Conservation (phyloP, 768 basidiomycete genomes). For the Termitomyces sp. region DNA sequence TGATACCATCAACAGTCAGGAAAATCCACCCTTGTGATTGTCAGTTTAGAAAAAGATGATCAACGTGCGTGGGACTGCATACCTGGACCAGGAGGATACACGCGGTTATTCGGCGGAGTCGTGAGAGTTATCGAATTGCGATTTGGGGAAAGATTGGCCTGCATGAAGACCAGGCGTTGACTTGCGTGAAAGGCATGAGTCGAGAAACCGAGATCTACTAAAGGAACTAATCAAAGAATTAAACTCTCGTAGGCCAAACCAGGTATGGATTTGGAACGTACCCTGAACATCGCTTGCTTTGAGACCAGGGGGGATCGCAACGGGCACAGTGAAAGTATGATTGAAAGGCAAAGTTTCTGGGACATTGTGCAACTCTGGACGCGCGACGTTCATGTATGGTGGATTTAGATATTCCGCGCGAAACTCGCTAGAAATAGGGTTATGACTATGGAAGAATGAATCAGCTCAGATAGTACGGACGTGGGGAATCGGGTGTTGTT, state of each 20-base stretch:
- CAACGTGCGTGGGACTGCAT: neutral
- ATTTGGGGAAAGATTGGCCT: conserved; percentile 24
- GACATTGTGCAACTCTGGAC: conserved; percentile 29
- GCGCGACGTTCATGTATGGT: conserved; percentile 33
- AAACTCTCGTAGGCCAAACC: neutral
- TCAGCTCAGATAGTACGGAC: conserved; percentile 10
- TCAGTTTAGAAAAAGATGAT: neutral
- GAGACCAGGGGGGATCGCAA: conserved; percentile 26
- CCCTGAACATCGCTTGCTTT: conserved; percentile 23
- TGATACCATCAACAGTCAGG: conserved; percentile 27
- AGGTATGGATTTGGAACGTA: neutral
- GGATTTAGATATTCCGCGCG: conserved; percentile 38
- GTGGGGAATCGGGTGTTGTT: conserved; percentile 8
- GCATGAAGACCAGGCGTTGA: conserved; percentile 31
- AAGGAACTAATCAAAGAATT: conserved; percentile 21
- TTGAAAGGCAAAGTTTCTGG: conserved; percentile 34
- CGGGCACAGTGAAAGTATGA: conserved; percentile 26
- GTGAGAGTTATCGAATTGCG: conserved; percentile 27
- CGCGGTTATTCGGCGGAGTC: conserved; percentile 31
- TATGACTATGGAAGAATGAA: conserved; percentile 14
- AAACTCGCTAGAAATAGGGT: conserved; percentile 26
- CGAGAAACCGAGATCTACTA: conserved; percentile 38
- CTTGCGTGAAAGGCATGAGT: conserved; percentile 30
- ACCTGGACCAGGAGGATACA: conserved; percentile 34
- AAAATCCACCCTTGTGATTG: conserved; percentile 20